These are phyloP conservation scores for Diaporthe vexans DNA, from an alignment of 2,329 filamentous ascomycete species.

Conservation along the genomic window DNA sequence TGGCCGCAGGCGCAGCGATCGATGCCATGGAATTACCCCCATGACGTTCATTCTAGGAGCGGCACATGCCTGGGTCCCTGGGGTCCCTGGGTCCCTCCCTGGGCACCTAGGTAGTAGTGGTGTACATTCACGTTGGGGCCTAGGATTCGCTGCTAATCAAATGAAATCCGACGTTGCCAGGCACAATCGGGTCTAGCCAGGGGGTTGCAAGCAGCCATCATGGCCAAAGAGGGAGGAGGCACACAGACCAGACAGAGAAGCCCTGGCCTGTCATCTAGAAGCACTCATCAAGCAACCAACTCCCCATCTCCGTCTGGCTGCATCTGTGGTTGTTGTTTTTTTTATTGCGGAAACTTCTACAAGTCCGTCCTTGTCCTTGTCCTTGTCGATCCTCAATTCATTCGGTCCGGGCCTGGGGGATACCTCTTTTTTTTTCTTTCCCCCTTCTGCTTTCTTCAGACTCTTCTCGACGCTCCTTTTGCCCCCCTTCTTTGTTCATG, in stretches of 20 bases:
- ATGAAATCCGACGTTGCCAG: constrained; percentile 34
- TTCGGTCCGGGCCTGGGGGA: constrained; percentile 1
- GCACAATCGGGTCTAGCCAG: constrained; percentile 34
- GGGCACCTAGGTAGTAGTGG: neutral
- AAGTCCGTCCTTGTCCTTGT: constrained; percentile 24
- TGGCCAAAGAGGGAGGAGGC: neutral
- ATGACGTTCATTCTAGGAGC: constrained; percentile 10
- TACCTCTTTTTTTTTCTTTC: neutral
- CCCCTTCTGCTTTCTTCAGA: constrained; percentile 19
- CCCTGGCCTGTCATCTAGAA: constrained; percentile 28
- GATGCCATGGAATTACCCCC: neutral
- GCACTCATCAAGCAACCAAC: constrained; percentile 29
- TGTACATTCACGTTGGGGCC: constrained; percentile 19
- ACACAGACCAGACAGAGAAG: constrained; percentile 7
- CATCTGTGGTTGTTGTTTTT: constrained; percentile 19
- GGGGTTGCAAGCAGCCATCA: constrained; percentile 20
- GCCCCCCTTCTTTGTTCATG: constrained; percentile 33
- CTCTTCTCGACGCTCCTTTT: constrained; percentile 36
- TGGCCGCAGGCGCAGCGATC: constrained; percentile 16
- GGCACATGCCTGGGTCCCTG: too few relatives aligned
- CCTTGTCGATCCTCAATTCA: constrained; percentile 30
- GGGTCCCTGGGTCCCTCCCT: too few relatives aligned
- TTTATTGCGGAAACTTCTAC: constrained; percentile 31
- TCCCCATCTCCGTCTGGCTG: constrained; percentile 33
- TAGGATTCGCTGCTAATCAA: constrained; percentile 32